Evolutionary conservation across 768 basidiomycete genomes (phyloP).

Genomic region (Agrocybe pediades): DNA sequence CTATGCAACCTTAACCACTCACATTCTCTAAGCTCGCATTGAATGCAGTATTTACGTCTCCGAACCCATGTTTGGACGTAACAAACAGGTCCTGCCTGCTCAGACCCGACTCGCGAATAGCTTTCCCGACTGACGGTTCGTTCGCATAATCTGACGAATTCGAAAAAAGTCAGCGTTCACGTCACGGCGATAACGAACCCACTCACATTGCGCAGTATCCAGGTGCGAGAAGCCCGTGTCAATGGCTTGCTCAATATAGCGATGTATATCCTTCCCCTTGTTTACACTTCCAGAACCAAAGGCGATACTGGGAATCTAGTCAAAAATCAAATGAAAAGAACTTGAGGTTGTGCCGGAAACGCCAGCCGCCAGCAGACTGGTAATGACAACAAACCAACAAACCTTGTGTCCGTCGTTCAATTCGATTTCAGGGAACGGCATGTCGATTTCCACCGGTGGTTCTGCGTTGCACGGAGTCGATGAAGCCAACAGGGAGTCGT

Average conservation of each 20-base stretch:
- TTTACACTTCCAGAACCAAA: constrained; percentile 59
- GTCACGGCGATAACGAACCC: neutral
- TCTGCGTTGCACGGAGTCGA: too few relatives aligned
- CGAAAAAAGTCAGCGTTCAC: constrained; percentile 8
- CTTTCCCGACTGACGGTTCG: constrained; percentile 36
- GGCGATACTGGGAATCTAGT: constrained; percentile 63
- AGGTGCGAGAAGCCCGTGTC: constrained; percentile 64
- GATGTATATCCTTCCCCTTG: constrained; percentile 50
- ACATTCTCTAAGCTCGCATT: constrained; percentile 53
- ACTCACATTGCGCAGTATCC: constrained; percentile 59
- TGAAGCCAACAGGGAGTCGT: too few relatives aligned
- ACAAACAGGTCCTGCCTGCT: constrained; percentile 47
- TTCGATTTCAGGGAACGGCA: constrained; percentile 40
- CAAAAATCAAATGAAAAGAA: neutral
- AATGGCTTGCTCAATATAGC: constrained; percentile 57
- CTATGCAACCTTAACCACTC: constrained; percentile 4
- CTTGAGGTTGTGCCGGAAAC: neutral
- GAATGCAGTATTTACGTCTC: constrained; percentile 42
- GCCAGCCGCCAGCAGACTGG: neutral
- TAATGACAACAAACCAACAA: constrained; percentile 5
- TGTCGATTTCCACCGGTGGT: too few relatives aligned
- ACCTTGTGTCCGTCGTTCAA: constrained; percentile 46
- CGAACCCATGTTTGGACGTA: constrained; percentile 55
- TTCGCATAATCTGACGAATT: constrained; percentile 32
- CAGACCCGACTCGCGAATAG: constrained; percentile 49